Percentiles rank a stretch among this genome's conserved stretches.
These are phyloP conservation scores for Collybiopsis luxurians DNA, from an alignment of 768 basidiomycete genomes.

Conservation along the genomic window DNA sequence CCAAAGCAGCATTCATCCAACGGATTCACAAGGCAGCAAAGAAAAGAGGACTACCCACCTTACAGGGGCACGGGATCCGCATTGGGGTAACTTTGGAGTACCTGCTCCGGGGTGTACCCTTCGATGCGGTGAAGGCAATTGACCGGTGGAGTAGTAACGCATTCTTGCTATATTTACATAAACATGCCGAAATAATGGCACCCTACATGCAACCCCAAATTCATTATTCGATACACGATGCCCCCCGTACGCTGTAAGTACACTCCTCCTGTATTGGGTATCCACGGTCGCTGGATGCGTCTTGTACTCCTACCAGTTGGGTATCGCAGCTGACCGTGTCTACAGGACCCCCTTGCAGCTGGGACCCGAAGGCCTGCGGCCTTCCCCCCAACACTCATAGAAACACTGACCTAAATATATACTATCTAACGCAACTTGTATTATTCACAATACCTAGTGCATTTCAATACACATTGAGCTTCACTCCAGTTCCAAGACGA, in stretches of 20 bases:
- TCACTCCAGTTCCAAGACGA: too few relatives aligned
- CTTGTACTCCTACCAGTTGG: conserved; percentile 1
- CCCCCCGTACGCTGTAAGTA: background rate
- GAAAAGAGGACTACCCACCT: background rate
- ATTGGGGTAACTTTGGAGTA: conserved; percentile 23
- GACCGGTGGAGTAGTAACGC: conserved; percentile 21
- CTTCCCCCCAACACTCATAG: too few relatives aligned
- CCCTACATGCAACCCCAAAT: conserved; percentile 15
- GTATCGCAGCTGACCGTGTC: conserved; percentile 1
- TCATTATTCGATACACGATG: conserved; percentile 8
- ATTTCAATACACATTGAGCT: too few relatives aligned
- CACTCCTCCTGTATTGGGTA: background rate
- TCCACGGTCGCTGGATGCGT: conserved; percentile 4
- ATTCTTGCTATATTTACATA: conserved; percentile 14
- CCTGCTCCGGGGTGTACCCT: conserved; percentile 22
- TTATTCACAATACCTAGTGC: too few relatives aligned
- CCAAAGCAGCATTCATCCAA: conserved; percentile 13
- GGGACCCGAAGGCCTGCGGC: conserved; percentile 2
- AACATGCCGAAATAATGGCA: conserved; percentile 20
- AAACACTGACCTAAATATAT: too few relatives aligned
- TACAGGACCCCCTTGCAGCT: background rate
- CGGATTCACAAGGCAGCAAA: conserved; percentile 6
- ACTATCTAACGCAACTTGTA: too few relatives aligned
- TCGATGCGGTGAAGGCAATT: conserved; percentile 19
- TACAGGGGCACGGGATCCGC: conserved; percentile 23